Percentiles rank a stretch among this genome's conserved stretches.
Evolutionary conservation across 371 early-diverging fungal species (phyloP).

Genomic region (Capillidium heterosporum): DNA sequence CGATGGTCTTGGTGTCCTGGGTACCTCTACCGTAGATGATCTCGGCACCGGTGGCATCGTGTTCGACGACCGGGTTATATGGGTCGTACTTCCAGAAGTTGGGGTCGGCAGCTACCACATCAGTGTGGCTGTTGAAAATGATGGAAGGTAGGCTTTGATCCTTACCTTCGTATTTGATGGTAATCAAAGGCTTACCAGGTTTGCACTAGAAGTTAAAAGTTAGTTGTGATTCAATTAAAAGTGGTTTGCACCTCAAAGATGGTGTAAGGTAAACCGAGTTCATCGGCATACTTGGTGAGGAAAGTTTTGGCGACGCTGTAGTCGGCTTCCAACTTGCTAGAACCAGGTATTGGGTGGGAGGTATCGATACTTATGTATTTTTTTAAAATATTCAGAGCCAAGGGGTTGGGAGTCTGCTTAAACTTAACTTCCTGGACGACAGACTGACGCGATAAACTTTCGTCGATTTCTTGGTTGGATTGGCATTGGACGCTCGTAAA

Average conservation of each 20-base stretch:
- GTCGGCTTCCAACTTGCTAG: slow-evolving; percentile 23
- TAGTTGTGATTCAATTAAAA: background rate
- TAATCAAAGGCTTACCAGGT: slow-evolving; percentile 42
- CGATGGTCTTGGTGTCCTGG: slow-evolving; percentile 76
- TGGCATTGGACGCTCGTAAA: no score
- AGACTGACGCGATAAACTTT: no score
- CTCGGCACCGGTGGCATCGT: slow-evolving; percentile 23
- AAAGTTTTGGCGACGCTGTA: slow-evolving; percentile 32
- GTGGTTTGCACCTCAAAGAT: slow-evolving; percentile 20
- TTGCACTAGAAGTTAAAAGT: slow-evolving; percentile 11
- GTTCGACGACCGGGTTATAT: slow-evolving; percentile 37
- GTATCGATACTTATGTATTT: slow-evolving; percentile 61
- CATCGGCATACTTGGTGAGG: slow-evolving; percentile 34
- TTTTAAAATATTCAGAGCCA: slow-evolving; percentile 40
- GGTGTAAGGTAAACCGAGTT: slow-evolving; percentile 32
- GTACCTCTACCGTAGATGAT: slow-evolving; percentile 55
- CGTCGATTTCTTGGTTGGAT: no score
- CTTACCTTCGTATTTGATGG: slow-evolving; percentile 39
- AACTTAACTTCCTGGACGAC: no score
- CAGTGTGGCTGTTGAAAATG: slow-evolving; percentile 60
- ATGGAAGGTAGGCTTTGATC: slow-evolving; percentile 28
- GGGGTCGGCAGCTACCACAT: slow-evolving; percentile 62
- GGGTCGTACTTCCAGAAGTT: slow-evolving; percentile 53
- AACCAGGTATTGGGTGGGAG: slow-evolving; percentile 48
- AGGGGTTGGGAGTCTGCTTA: no score